These are phyloP conservation scores for Leccinum subfulvum DNA, from an alignment of 1,284 basidiomycete genomes.

Conservation along the genomic window DNA sequence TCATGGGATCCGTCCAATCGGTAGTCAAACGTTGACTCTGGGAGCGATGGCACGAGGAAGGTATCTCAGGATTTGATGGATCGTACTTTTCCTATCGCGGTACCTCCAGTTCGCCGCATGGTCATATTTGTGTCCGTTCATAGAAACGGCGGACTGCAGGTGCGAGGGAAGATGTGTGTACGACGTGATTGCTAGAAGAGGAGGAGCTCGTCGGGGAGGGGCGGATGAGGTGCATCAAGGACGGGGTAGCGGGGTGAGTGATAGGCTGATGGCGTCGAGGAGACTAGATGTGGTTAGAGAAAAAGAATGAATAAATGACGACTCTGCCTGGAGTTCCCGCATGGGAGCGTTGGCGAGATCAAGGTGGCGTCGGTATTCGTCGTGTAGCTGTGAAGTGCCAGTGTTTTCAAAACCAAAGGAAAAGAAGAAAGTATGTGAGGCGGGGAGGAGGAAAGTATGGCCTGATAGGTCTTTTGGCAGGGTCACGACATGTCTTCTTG, in stretches of 20 bases:
- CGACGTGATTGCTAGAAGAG: conserved; percentile 21
- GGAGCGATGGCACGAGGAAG: not conserved
- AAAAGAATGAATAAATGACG: not conserved
- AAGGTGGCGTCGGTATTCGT: too few species aligned
- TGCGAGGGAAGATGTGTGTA: conserved; percentile 16
- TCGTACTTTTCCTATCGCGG: conserved; percentile 27
- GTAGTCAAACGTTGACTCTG: not conserved
- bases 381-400: too few species aligned
- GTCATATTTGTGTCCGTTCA: conserved; percentile 26
- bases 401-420: too few species aligned
- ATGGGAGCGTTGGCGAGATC: too few species aligned
- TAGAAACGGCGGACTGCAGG: conserved; percentile 9
- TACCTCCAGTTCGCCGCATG: conserved; percentile 29
- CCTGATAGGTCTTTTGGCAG: too few species aligned
- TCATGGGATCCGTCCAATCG: conserved; percentile 15
- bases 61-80: not conserved
- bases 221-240: conserved; percentile 29
- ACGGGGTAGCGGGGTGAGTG: conserved; percentile 33
- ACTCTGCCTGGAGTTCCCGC: too few species aligned
- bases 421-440: too few species aligned
- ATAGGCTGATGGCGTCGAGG: conserved; percentile 35
- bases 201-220: conserved; percentile 28
- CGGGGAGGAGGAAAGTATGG: too few species aligned
- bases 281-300: conserved; percentile 11
- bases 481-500: too few species aligned